A percentile compares a stretch with the other conserved stretches of the same genome.
These are phyloP conservation scores for Cladophialophora psammophila DNA, from an alignment of 2,329 filamentous ascomycete genomes.

Conservation along the genomic window DNA sequence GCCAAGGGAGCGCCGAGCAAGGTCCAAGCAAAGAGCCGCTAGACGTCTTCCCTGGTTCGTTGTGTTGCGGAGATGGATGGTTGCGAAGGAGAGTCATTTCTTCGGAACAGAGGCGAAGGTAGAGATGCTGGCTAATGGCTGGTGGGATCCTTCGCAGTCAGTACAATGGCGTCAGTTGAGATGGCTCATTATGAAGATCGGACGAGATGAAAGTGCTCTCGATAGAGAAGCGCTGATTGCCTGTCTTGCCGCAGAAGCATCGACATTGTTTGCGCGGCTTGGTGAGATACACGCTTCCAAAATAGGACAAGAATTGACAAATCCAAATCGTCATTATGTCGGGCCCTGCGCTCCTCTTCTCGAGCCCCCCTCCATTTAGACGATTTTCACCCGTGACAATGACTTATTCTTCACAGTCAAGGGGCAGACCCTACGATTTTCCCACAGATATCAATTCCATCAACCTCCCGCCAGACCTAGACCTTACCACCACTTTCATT, in stretches of 20 bases:
- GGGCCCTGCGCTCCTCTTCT: background rate
- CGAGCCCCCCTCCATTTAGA: background rate
- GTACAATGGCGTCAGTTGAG: constrained; percentile 1
- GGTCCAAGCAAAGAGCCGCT: constrained; percentile 66
- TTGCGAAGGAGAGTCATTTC: background rate
- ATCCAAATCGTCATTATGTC: background rate
- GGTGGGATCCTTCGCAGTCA: constrained; percentile 3
- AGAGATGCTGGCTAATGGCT: background rate
- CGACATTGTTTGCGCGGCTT: background rate
- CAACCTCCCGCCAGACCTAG: background rate
- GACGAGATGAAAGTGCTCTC: constrained; percentile 1
- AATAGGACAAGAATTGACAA: constrained; percentile 6
- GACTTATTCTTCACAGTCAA: background rate
- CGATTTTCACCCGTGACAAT: background rate
- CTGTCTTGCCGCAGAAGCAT: background rate
- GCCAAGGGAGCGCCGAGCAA: constrained; percentile 88
- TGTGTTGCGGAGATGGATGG: background rate
- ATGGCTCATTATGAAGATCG: constrained; percentile 1
- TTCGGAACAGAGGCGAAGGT: background rate
- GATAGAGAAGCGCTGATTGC: background rate
- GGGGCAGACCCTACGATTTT: background rate
- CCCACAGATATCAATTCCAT: background rate
- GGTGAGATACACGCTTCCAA: background rate
- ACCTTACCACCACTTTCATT: background rate
- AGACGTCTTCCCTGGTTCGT: constrained; percentile 17